Base-by-base conservation (phyloP, 2,329 filamentous ascomycete genomes). In the Cladophialophora immunda region DNA sequence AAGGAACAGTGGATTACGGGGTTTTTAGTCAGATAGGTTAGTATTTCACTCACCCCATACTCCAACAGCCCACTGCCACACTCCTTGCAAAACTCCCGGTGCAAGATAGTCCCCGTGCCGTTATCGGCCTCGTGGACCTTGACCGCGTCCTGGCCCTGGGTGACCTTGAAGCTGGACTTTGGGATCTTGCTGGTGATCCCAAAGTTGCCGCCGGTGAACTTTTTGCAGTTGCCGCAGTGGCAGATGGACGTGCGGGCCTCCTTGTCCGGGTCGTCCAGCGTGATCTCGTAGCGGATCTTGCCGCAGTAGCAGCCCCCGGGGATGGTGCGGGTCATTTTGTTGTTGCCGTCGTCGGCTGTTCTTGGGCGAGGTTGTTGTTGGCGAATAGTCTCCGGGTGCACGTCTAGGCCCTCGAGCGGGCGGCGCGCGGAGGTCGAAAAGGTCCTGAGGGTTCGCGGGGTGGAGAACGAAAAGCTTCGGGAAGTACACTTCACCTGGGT, bases 51-150 rank as follows among this genome's bases (percentile, higher is more conserved):
- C 71, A 83, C 82, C 36, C 84, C 84, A 69, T 84, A 86, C 72
- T 86, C 84, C 27, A 85, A 73, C 58, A 86, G 79, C 45, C 80
- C 80, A 68, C 82, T 82, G 4, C 84, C 85, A 66, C 85, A 87
- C 1, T 76, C 81, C 4, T 77, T 77, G 67, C 84, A 87, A 70
- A 87, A 87, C 68, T 86, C 84, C 0, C 84, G 79, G 69, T 83
- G 80, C 36, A 86, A 75, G 32, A 75, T 50, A 1, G 75, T 76
- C 1, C 83, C 84, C n/a, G 78, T 78, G 2, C 83, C 84, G 68
- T 86, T 86, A 63, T 85, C 84, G 0, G 78, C 79, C 30, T 79
- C 80, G 71, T 85, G 83, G 27, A 82, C 76, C 59, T 81, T 81
- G 2, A 82, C 73, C 32, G 70, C 69, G n/a, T 70, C 68, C 25